A percentile compares a stretch with the other conserved stretches of the same genome.
Evolutionary conservation across 371 early-diverging fungal species (phyloP).

Genomic region (Circinella minor): DNA sequence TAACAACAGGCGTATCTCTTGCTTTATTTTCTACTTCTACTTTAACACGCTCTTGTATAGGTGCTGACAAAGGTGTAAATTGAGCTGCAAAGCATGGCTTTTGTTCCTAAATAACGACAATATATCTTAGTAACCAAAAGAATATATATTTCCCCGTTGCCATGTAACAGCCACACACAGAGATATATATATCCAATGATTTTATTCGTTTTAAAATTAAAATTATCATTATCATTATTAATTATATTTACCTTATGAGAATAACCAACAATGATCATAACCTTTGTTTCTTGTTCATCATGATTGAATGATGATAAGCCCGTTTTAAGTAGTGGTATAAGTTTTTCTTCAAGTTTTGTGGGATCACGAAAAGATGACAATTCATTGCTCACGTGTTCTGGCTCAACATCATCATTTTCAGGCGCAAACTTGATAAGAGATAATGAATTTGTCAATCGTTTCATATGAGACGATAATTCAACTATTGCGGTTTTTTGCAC

Average conservation of each 20-base stretch:
- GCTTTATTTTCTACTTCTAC: constrained; percentile 54
- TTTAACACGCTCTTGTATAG: constrained; percentile 34
- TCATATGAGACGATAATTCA: constrained; percentile 53
- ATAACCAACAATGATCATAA: constrained; percentile 46
- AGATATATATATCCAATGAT: no score
- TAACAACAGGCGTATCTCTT: constrained; percentile 53
- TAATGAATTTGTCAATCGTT: constrained; percentile 54
- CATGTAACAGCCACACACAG: no score
- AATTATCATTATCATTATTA: not conserved
- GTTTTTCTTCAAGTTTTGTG: constrained; percentile 31
- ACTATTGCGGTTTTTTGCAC: constrained; percentile 45
- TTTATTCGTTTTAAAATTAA: no score
- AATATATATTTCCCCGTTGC: no score
- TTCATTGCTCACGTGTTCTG: constrained; percentile 21
- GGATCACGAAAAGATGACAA: constrained; percentile 40
- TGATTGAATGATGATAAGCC: constrained; percentile 52
- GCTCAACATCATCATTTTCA: constrained; percentile 22
- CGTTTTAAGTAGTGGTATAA: constrained; percentile 44
- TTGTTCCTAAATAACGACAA: constrained; percentile 20
- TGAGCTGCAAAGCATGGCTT: constrained; percentile 53
- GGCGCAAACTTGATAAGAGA: constrained; percentile 39
- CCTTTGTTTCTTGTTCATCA: constrained; percentile 41
- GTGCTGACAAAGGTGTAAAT: constrained; percentile 35
- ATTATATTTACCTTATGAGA: constrained; percentile 35
- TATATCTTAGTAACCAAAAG: no score